A percentile compares a stretch with the other conserved stretches of the same genome.
Conservation (phyloP, 306 rosid species). For the Casuarina equisetifolia region DNA sequence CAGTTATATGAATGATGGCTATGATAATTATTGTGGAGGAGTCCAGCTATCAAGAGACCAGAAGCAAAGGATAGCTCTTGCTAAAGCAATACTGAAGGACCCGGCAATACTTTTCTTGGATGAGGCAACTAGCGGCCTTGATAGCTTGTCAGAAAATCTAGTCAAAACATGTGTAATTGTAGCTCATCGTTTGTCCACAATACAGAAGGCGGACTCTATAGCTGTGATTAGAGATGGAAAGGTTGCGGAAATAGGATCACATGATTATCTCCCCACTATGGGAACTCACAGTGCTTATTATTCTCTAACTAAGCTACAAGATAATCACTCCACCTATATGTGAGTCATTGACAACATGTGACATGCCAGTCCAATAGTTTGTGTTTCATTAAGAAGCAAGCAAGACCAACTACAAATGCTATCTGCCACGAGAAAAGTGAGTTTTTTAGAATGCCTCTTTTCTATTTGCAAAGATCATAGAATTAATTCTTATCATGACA, state of each 20-base stretch:
- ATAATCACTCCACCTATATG: neutral
- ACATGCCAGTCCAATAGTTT: neutral
- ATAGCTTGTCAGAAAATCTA: conserved; percentile 64
- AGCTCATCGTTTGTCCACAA: conserved; percentile 76
- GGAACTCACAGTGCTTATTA: conserved; percentile 54
- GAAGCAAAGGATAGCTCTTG: conserved; percentile 83
- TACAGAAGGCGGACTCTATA: conserved; percentile 56
- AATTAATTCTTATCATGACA: too few relatives aligned
- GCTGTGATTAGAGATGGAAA: conserved; percentile 65
- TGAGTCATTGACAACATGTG: neutral
- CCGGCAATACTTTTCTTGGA: conserved; percentile 72
- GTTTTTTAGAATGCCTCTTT: too few relatives aligned
- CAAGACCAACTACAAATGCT: neutral
- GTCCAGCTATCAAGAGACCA: conserved; percentile 80
- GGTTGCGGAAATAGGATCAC: conserved; percentile 66
- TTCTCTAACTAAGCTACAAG: conserved; percentile 59
- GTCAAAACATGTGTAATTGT: conserved; percentile 74
- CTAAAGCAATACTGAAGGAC: conserved; percentile 66
- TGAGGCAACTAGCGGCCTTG: conserved; percentile 85
- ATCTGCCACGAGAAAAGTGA: too few relatives aligned
- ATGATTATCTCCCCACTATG: conserved; percentile 38
- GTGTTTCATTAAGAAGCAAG: neutral
- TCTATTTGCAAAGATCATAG: too few relatives aligned
- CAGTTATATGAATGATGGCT: conserved; percentile 72
- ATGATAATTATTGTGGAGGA: conserved; percentile 75